Base-by-base conservation (phyloP, 2,329 filamentous ascomycete genomes). In the Pleoardoris graminearum region DNA sequence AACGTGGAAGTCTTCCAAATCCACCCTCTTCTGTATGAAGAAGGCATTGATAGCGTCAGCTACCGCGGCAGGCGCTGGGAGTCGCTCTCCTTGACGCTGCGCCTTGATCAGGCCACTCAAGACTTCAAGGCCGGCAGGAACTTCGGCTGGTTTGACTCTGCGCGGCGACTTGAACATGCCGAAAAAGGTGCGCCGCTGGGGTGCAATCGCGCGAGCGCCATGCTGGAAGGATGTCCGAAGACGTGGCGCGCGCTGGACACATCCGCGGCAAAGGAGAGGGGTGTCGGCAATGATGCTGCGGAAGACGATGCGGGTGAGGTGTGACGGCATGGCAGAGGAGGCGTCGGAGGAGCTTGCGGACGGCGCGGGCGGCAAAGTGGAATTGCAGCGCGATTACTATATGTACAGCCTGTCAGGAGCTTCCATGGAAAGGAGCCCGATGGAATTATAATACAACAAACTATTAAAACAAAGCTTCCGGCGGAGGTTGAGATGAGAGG, bases 51-150 rank as follows among this genome's bases (percentile, higher is more conserved):
- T 62, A 0, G 88, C 89, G 30, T 82, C 77, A 0, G 84, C 73
- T 2, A 96, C 76, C 29, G 89, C 83, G n/a, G 79, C 70, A 3
- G 79, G 76, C 0, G 82, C 72, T 14, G 90, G 91, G 8, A 84
- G 82, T 29, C 90, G 83, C 30, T 85, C 78, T 46, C 82, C 80
- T 50, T 89, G 81, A 46, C 82, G 79, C 60, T 86, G 76, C 54
- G 84, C 82, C 60, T 83, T 83, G 47, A 82, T 78, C 70, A 90
- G 82, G 53, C 89, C 82, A 63, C 89, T 82, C 76, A 96, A 83
- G 14, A 81, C 82, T 58, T 85, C 84, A 65, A 91, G 83, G 48
- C 91, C 91, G 0, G 84, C 88, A 64, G 85, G 88, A 54, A 86
- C 77, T 62, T 85, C 80, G 45, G 85, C 79, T 19, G 84, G 79